Evolutionary conservation across 371 early-diverging fungal species (phyloP), one percentile per base, ranked within the genome.

Genomic region (Funneliformis caledonium): DNA sequence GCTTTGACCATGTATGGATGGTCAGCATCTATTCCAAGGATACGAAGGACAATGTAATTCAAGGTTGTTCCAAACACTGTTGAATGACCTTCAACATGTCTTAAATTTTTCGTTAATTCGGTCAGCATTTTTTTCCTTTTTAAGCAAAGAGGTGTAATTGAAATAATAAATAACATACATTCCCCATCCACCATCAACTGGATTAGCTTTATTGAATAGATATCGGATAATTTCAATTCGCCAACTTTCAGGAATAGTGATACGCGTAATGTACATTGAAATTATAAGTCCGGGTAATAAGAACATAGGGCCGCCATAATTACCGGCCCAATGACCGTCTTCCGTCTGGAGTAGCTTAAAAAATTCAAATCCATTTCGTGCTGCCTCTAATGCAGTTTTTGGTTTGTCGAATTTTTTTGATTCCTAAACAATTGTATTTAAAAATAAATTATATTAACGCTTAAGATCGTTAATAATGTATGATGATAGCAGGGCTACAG

Each of bases 301-400:
- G 85, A 99, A 99, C 95, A 98, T 93, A 42, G 99, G 98, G 4
- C 99, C 99, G 78, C 97, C 98, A 85, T 98, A 98, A 82, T 97
- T 96, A 61, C 98, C 97, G 4, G 96, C 94, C 95, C 96, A 98
- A 88, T 97, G 98, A 4, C 99, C 99, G 81, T 97, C 97, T 62
- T 90, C 92, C n/a, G 97, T 96, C 84, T 98, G 99, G 48, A 98
- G 88, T 19, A 87, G 87, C 81, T 92, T 89, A 81, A 91, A 96
- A 86, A 97, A 99, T 76, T 92, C 91, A 85, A 94, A 94, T 11
- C 97, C 96, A 83, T 96, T 96, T 45, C 92, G 89, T 14, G 97
- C 98, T 26, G 94, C 86, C 81, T 96, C 94, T 19, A 91, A 82
- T 0, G 97, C 93, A 4, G 91, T 94, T 59, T 83, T 87, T 62